phyloP scores from a whole-genome alignment of 768 basidiomycete genomes.

The Pholiota conissans region DNA sequence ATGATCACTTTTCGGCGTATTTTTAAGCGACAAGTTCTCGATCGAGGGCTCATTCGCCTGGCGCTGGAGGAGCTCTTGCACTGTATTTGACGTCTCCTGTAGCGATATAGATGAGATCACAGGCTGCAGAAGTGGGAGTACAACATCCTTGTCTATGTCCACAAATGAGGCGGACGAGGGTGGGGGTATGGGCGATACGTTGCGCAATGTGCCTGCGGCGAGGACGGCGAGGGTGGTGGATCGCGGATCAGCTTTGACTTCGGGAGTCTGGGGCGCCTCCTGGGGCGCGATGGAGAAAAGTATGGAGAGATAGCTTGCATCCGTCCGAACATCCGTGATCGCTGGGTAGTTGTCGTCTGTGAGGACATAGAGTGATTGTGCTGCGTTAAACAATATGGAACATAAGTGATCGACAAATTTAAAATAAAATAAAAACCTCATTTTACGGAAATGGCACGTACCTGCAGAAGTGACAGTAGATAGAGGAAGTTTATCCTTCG shows the following conservation, averaged over 20 bases:
- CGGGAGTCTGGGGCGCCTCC: conserved; percentile 29
- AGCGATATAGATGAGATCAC: conserved; percentile 63
- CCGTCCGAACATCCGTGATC: conserved; percentile 60
- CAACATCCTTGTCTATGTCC: conserved; percentile 70
- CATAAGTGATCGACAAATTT: background rate
- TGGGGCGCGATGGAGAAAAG: conserved; percentile 61
- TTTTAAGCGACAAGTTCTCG: conserved; percentile 54
- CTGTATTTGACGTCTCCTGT: conserved; percentile 44
- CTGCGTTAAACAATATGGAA: too few relatives aligned
- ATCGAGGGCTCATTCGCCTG: conserved; percentile 39
- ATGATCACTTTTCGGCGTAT: conserved; percentile 76
- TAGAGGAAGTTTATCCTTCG: conserved; percentile 66
- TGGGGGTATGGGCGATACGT: conserved; percentile 76
- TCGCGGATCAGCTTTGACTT: conserved; percentile 50
- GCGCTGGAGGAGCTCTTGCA: conserved; percentile 50
- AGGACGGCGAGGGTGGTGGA: conserved; percentile 60
- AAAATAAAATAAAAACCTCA: background rate
- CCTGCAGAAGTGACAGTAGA: conserved; percentile 81
- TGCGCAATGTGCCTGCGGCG: conserved; percentile 76
- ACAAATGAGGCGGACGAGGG: conserved; percentile 58
- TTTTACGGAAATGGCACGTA: conserved; percentile 28
- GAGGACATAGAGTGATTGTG: conserved; percentile 90
- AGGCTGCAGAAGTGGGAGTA: conserved; percentile 71
- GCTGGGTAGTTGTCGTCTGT: conserved; percentile 88
- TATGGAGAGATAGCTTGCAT: conserved; percentile 62